Conservation (phyloP, 768 basidiomycete genomes). For the Termitomyces sp. region DNA sequence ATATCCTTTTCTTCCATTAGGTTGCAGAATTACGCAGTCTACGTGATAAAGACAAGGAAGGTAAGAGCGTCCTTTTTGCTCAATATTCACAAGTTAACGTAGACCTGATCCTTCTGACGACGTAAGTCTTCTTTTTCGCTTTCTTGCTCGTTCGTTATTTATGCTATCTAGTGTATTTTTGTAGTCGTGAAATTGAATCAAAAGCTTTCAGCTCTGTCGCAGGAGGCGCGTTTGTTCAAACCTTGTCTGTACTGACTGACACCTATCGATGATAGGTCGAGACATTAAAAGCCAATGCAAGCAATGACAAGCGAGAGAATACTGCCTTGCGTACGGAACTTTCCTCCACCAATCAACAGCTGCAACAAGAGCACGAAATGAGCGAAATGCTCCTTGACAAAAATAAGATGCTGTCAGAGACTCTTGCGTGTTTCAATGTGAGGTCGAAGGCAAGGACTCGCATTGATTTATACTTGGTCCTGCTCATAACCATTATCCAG, state of each 20-base stretch:
- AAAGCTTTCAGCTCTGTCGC: not conserved
- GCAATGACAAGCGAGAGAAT: not conserved
- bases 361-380: not conserved
- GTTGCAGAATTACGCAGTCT: not conserved
- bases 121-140: not conserved
- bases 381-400: not conserved
- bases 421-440: not conserved
- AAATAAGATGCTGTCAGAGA: not conserved
- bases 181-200: not conserved
- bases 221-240: not conserved
- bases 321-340: not conserved
- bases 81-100: not conserved
- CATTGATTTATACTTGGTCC: not conserved
- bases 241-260: not conserved
- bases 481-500: not conserved
- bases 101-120: not conserved
- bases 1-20: not conserved
- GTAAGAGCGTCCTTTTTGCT: not conserved
- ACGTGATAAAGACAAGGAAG: not conserved
- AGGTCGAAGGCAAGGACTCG: not conserved
- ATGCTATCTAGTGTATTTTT: not conserved
- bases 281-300: not conserved
- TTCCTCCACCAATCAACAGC: conserved; percentile 1
- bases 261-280: not conserved
- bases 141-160: not conserved